These are phyloP conservation scores for Cordyceps pruinosa DNA, from an alignment of 2,329 filamentous ascomycete species.

Conservation along the genomic window DNA sequence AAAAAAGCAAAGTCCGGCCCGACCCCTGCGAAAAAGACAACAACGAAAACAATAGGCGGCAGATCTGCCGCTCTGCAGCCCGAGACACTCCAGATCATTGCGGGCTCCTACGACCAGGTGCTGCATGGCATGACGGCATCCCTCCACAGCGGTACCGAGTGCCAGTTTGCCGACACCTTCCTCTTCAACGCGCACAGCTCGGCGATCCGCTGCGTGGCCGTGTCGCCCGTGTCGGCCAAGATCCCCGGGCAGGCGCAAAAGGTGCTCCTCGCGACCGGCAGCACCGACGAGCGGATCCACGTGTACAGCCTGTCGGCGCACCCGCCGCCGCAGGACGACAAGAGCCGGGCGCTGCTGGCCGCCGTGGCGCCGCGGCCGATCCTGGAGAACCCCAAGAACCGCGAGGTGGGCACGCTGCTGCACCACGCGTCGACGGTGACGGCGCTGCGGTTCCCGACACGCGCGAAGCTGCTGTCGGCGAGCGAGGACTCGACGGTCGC, in stretches of 20 bases:
- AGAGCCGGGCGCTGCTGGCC: constrained; percentile 54
- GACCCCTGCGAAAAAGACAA: constrained; percentile 17
- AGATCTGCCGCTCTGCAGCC: constrained; percentile 17
- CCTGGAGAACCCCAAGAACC: constrained; percentile 77
- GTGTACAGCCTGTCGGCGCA: constrained; percentile 80
- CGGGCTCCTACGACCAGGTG: constrained; percentile 89
- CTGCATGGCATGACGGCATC: constrained; percentile 85
- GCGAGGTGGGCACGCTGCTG: constrained; percentile 77
- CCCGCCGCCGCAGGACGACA: constrained; percentile 43
- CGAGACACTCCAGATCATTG: constrained; percentile 76
- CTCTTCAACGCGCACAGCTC: constrained; percentile 91
- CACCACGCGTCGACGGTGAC: constrained; percentile 84
- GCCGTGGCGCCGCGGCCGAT: constrained; percentile 66
- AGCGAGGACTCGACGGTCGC: constrained; percentile 89
- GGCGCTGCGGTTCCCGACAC: constrained; percentile 71
- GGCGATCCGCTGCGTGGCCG: constrained; percentile 78
- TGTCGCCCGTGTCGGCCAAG: constrained; percentile 67
- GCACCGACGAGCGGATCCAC: constrained; percentile 91
- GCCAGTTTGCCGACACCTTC: constrained; percentile 77
- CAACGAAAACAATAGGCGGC: constrained; percentile 17
- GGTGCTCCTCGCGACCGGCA: constrained; percentile 81
- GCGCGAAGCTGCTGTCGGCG: constrained; percentile 79
- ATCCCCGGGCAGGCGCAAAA: constrained; percentile 63
- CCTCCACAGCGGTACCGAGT: constrained; percentile 45
- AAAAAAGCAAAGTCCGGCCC: constrained; percentile 28